Evolutionary conservation across 2,329 filamentous ascomycete genomes (phyloP).

Genomic region (Bipolaris gigantea): DNA sequence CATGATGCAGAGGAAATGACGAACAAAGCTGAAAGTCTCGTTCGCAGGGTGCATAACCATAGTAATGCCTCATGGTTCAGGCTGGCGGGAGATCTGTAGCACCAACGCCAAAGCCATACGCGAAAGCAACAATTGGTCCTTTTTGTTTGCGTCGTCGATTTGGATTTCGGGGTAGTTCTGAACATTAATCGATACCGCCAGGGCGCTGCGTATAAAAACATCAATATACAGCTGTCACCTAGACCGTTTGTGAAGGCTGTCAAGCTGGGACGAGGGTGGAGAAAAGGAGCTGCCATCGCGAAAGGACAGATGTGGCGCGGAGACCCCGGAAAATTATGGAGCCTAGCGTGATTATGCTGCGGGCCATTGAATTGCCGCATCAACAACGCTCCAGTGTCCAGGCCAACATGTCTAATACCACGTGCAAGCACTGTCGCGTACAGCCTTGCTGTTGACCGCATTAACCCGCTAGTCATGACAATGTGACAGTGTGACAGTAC

Average conservation of each 20-base stretch:
- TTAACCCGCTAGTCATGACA: not conserved
- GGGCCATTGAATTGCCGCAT: constrained; percentile 11
- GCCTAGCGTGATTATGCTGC: constrained; percentile 7
- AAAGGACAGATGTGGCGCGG: not conserved
- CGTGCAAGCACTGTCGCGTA: not conserved
- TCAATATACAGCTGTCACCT: not conserved
- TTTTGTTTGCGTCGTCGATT: not conserved
- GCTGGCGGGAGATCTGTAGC: not conserved
- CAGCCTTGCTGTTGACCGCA: not conserved
- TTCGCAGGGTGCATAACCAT: not conserved
- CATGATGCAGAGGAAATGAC: not conserved
- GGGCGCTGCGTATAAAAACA: not conserved
- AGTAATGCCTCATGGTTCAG: not conserved
- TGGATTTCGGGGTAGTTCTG: not conserved
- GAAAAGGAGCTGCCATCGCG: not conserved
- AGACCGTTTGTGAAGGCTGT: not conserved
- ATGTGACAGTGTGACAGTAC: not conserved
- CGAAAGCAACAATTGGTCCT: not conserved
- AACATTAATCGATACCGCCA: not conserved
- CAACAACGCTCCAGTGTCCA: constrained; percentile 1
- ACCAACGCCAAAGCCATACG: not conserved
- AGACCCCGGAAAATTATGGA: constrained; percentile 3
- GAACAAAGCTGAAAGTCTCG: not conserved
- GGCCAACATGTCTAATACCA: constrained; percentile 1
- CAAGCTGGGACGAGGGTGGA: not conserved